phyloP scores from a whole-genome alignment of 2,329 filamentous ascomycete species.

The Calonectria montana region DNA sequence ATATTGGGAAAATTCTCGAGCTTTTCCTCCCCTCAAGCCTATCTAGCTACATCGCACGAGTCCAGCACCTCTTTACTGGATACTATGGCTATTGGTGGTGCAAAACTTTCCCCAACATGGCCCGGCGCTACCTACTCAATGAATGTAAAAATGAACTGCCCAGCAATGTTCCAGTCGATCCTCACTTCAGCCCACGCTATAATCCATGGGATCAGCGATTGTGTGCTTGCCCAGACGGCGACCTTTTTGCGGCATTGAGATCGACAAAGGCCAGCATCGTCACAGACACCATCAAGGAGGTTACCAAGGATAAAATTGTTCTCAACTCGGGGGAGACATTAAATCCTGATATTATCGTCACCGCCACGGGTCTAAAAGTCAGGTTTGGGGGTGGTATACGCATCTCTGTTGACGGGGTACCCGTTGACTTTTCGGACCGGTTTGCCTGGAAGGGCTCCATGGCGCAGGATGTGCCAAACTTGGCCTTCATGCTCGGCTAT shows the following conservation, averaged over 20 bases:
- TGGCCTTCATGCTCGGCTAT: background rate
- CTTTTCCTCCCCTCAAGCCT: background rate
- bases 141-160: constrained; percentile 55
- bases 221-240: constrained; percentile 63
- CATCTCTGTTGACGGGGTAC: constrained; percentile 60
- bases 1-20: background rate
- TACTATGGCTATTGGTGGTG: background rate
- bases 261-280: constrained; percentile 1
- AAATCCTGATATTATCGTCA: constrained; percentile 70
- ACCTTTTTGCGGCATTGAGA: constrained; percentile 55
- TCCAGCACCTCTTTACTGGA: background rate
- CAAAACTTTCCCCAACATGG: background rate
- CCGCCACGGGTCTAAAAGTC: constrained; percentile 71
- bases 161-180: constrained; percentile 54
- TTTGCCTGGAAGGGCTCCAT: background rate
- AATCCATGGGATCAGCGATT: constrained; percentile 75
- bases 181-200: constrained; percentile 65
- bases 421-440: background rate
- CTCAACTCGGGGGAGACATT: constrained; percentile 54
- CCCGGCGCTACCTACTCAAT: background rate
- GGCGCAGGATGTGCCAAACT: background rate
- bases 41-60: background rate
- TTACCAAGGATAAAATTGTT: constrained; percentile 8
- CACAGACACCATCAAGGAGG: constrained; percentile 7
- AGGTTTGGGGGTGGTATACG: constrained; percentile 62